A percentile compares a stretch with the other conserved stretches of the same genome.
Evolutionary conservation across 2,329 filamentous ascomycete genomes (phyloP).

Genomic region (Trichoderma atrobrunneum): DNA sequence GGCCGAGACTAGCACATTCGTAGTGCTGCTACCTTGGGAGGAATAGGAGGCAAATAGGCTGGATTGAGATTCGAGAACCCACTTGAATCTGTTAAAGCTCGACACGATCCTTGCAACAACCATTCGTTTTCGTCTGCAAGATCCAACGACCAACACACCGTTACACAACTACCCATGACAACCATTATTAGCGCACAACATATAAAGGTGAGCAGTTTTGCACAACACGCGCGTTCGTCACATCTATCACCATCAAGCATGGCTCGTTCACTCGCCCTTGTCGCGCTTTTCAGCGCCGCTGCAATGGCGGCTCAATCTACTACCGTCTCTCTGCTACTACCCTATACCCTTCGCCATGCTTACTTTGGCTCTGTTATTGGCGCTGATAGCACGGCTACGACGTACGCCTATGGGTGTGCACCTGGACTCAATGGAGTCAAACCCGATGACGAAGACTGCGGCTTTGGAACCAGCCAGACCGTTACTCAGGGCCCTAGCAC

Average conservation of each 20-base stretch:
- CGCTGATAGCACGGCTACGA: conserved; percentile 28
- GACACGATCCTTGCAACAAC: no score
- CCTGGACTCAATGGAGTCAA: background rate
- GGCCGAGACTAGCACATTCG: conserved; percentile 5
- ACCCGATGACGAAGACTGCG: background rate
- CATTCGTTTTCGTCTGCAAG: no score
- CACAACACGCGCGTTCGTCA: background rate
- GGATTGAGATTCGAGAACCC: background rate
- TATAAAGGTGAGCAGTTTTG: no score
- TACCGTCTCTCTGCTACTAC: conserved; percentile 29
- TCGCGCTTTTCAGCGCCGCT: conserved; percentile 25
- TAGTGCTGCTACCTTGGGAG: background rate
- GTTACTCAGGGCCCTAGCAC: conserved; percentile 32
- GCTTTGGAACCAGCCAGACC: conserved; percentile 18
- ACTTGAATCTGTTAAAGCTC: no score
- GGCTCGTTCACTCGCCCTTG: conserved; percentile 26
- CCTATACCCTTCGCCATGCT: conserved; percentile 24
- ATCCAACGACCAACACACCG: no score
- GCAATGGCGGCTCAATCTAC: conserved; percentile 30
- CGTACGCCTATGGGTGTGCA: conserved; percentile 30
- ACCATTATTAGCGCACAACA: no score
- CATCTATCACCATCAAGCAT: background rate
- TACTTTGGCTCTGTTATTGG: conserved; percentile 21
- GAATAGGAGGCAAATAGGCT: background rate
- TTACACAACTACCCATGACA: background rate